Percentiles rank a stretch among this genome's conserved stretches.
Evolutionary conservation across 2,329 filamentous ascomycete genomes (phyloP).

Genomic region (Alternaria ethzedia): DNA sequence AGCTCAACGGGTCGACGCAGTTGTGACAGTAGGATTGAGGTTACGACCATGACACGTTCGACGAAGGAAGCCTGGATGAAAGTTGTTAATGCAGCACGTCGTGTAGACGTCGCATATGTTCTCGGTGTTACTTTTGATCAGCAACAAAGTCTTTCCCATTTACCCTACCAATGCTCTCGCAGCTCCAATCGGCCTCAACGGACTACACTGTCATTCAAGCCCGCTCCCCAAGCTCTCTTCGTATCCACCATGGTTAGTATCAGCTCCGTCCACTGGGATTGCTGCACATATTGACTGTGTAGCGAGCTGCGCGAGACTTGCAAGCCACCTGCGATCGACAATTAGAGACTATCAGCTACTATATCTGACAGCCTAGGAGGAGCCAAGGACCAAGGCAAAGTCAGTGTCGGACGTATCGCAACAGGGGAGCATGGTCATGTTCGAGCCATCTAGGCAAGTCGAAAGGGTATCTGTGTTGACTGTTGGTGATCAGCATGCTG

Average conservation of each 20-base stretch:
- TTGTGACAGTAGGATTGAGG: not conserved
- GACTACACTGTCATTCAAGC: not conserved
- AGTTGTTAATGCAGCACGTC: not conserved
- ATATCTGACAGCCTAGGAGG: constrained; percentile 47
- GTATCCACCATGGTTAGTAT: not conserved
- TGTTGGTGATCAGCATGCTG: constrained; percentile 39
- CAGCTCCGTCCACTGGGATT: not conserved
- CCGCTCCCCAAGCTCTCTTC: not conserved
- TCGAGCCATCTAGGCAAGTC: constrained; percentile 54
- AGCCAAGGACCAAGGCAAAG: constrained; percentile 53
- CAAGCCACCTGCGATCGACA: constrained; percentile 49
- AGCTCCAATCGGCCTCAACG: not conserved
- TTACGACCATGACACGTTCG: not conserved
- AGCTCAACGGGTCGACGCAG: not conserved
- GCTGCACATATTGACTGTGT: not conserved
- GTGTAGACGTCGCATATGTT: not conserved
- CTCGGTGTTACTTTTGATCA: not conserved
- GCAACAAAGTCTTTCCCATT: not conserved
- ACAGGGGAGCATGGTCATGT: constrained; percentile 49
- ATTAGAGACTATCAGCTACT: constrained; percentile 45
- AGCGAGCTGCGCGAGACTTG: constrained; percentile 34
- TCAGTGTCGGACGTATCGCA: constrained; percentile 52
- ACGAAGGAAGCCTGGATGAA: not conserved
- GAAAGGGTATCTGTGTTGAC: constrained; percentile 52
- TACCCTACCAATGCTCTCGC: not conserved